Evolutionary conservation across 257 asterid species (phyloP).

Genomic region (Penstemon newberryi): DNA sequence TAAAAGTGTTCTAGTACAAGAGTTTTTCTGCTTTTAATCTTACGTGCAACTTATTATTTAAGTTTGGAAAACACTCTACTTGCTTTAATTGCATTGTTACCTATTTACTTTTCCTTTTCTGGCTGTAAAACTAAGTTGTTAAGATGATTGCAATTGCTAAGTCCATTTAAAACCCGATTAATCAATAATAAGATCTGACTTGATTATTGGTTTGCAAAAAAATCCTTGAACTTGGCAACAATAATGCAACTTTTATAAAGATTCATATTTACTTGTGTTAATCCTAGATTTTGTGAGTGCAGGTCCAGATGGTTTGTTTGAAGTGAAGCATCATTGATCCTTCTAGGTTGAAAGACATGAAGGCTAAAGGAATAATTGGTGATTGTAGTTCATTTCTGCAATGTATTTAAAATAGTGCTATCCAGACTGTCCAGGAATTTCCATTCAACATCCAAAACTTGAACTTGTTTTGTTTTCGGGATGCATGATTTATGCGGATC

Average conservation of each 20-base stretch:
- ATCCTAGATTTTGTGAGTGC: conserved; percentile 28
- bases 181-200: background rate
- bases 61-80: background rate
- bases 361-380: conserved; percentile 29
- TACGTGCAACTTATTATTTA: background rate
- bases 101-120: background rate
- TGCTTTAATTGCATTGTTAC: conserved; percentile 6
- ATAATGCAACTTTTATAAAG: background rate
- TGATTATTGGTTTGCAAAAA: background rate
- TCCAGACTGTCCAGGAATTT: conserved; percentile 15
- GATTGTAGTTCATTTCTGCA: conserved; percentile 17
- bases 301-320: conserved; percentile 95
- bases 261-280: background rate
- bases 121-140: background rate
- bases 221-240: background rate
- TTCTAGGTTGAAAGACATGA: background rate
- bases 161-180: background rate
- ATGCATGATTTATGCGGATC: background rate
- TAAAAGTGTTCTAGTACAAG: background rate
- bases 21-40: background rate
- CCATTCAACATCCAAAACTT: conserved; percentile 2
- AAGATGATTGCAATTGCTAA: background rate
- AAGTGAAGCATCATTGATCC: conserved; percentile 48
- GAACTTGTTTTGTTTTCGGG: background rate
- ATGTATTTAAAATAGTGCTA: conserved; percentile 17